phyloP scores from a whole-genome alignment of 768 basidiomycete genomes.

The Guyanaporus albipodus region DNA sequence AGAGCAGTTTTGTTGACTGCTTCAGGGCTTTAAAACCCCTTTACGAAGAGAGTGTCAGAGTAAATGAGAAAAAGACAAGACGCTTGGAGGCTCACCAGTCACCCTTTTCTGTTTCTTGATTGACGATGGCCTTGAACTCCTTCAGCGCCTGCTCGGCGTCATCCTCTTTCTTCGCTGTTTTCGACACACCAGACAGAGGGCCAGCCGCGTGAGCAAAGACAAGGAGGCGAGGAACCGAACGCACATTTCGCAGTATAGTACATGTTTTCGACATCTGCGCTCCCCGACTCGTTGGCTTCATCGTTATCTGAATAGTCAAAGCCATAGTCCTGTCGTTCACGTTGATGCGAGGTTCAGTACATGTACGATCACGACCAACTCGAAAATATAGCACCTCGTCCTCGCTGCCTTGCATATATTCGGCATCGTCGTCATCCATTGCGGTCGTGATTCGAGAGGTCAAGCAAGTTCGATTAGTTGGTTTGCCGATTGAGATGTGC shows the following conservation, averaged over 20 bases:
- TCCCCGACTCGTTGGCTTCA: conserved; percentile 73
- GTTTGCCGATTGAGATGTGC: too few relatives aligned
- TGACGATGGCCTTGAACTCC: conserved; percentile 84
- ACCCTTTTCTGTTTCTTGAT: conserved; percentile 87
- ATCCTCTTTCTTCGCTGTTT: conserved; percentile 86
- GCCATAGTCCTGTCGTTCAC: conserved; percentile 70
- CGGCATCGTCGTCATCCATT: conserved; percentile 94
- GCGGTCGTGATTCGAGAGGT: conserved; percentile 11
- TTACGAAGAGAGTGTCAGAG: conserved; percentile 1
- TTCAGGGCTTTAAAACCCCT: conserved; percentile 99
- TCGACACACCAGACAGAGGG: neutral
- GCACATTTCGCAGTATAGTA: conserved; percentile 97
- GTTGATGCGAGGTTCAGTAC: conserved; percentile 2
- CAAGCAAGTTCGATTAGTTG: too few relatives aligned
- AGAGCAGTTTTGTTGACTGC: conserved; percentile 93
- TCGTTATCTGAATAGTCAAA: conserved; percentile 96
- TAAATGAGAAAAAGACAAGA: neutral
- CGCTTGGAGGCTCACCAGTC: conserved; percentile 65
- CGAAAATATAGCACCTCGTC: conserved; percentile 57
- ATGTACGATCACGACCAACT: neutral
- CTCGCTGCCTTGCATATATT: conserved; percentile 88
- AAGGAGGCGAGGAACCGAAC: conserved; percentile 23
- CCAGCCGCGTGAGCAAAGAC: neutral
- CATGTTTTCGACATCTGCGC: conserved; percentile 93
- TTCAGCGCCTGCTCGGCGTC: conserved; percentile 87